Base-by-base conservation (phyloP, 2,329 filamentous ascomycete species). In the Elsinoe australis region DNA sequence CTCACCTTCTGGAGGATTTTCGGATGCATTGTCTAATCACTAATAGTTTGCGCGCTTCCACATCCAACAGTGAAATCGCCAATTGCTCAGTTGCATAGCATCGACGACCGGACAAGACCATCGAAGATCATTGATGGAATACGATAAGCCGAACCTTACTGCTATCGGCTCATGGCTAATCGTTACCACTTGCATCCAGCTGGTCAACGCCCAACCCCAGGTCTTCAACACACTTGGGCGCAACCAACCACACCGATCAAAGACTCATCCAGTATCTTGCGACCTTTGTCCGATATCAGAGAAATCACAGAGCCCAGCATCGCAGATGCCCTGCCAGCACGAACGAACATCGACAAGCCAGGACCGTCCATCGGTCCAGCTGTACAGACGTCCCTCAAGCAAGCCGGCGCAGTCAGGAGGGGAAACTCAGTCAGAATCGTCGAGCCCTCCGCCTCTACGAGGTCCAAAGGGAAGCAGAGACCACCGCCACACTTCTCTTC, bases 291-390 rank as follows among this genome's bases (percentile, higher is more conserved):
- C 34, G 71, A 73, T 53, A 73, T 73, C 49, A 67, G 70, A 52
- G 71, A 73, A 54, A 60, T 71, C 53, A 73, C 70, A 8, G 71
- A 73, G 55, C 69, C 71, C 21, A 72, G 68, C 52, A 55, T 73
- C 17, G 64, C 63, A 14, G 68, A 71, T 9, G 34, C 53, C 10
- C 19, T 36, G 15, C 17, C 42, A 8, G 12, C 38, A 45, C 29
- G 48, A 29, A 32, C 49, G 35, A 44, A 19, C 34, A 19, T 28
- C 32, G 41, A 42, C 18, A 49, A 38, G 22, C 31, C n/a, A 52
- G 31, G n/a, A n/a, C 45, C 33, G 56, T 54, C n/a, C 60, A 55
- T 36, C 50, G 53, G 10, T 64, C 63, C 8, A 32, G 24, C 36
- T 10, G 21, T 47, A 26, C 50, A 53, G 22, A 56, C 53, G 29